These are phyloP conservation scores for Porphyrellus cyaneotinctus DNA, from an alignment of 768 basidiomycete genomes.

Conservation along the genomic window DNA sequence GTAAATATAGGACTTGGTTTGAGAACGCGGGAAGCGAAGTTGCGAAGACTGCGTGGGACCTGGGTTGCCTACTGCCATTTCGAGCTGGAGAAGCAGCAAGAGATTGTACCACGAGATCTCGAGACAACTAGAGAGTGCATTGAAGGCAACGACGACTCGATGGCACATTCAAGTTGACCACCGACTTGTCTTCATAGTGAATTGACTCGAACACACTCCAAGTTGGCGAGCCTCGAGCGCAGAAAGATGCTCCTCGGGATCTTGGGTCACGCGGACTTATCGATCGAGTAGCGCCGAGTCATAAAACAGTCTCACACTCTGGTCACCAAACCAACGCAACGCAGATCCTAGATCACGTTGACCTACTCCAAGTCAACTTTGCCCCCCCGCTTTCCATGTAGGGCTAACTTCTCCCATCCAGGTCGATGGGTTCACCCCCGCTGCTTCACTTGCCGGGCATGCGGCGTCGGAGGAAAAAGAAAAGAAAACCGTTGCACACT, in stretches of 20 bases:
- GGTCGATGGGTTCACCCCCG: neutral
- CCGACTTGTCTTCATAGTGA: too few relatives aligned
- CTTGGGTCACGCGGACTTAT: neutral
- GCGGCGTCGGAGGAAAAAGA: neutral
- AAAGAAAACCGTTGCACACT: neutral
- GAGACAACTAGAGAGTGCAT: too few relatives aligned
- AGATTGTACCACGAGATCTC: too few relatives aligned
- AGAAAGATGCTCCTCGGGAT: neutral
- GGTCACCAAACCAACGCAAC: neutral
- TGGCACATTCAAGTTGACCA: too few relatives aligned
- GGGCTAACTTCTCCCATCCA: neutral
- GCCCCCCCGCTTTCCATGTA: slow-evolving; percentile 1
- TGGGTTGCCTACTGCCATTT: neutral
- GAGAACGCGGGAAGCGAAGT: neutral
- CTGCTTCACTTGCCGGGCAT: neutral
- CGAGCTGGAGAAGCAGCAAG: neutral
- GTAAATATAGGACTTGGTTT: neutral
- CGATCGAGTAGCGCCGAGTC: neutral
- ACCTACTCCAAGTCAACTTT: neutral
- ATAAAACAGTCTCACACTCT: neutral
- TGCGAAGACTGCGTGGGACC: neutral
- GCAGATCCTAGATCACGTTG: neutral
- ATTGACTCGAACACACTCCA: too few relatives aligned
- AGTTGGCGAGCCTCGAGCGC: too few relatives aligned
- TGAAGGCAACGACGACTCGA: too few relatives aligned